Percentiles rank a stretch among this genome's conserved stretches.
Evolutionary conservation across 768 basidiomycete genomes (phyloP).

Genomic region (Gautieria morchelliformis): DNA sequence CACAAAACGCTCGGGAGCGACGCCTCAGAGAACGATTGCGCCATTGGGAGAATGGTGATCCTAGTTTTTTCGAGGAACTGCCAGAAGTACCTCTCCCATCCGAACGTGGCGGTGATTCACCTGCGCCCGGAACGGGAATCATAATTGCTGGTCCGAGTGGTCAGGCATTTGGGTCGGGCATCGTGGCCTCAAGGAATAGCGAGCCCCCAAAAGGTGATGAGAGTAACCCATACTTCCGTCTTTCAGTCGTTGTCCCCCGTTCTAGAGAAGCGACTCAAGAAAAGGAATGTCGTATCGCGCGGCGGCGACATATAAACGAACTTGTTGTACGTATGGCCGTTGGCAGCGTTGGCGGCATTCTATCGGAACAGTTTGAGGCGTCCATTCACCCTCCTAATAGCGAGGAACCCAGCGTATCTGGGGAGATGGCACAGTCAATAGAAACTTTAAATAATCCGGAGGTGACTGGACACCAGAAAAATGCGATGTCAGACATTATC

Average conservation of each 20-base stretch:
- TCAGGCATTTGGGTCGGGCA: slow-evolving; percentile 4
- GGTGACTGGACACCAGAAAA: slow-evolving; percentile 7
- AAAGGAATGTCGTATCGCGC: slow-evolving; percentile 42
- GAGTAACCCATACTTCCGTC: slow-evolving; percentile 48
- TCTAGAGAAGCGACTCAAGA: slow-evolving; percentile 47
- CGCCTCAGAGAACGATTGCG: slow-evolving; percentile 62
- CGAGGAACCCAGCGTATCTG: background rate
- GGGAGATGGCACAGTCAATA: background rate
- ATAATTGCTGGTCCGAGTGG: slow-evolving; percentile 36
- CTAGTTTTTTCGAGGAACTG: slow-evolving; percentile 50
- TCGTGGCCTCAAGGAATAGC: slow-evolving; percentile 8
- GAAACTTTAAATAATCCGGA: slow-evolving; percentile 15
- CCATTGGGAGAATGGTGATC: slow-evolving; percentile 64
- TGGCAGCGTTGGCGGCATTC: slow-evolving; percentile 59
- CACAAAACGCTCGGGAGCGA: slow-evolving; percentile 60
- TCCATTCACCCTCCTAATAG: background rate
- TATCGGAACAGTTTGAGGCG: slow-evolving; percentile 31
- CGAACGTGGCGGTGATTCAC: slow-evolving; percentile 21
- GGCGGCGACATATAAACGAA: slow-evolving; percentile 71
- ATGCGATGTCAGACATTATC: background rate
- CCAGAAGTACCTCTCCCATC: slow-evolving; percentile 32
- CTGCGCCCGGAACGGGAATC: slow-evolving; percentile 23
- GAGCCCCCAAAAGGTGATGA: slow-evolving; percentile 6
- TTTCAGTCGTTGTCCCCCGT: slow-evolving; percentile 59
- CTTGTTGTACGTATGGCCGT: slow-evolving; percentile 78